These are phyloP conservation scores for Exophiala sp. DNA, from an alignment of 2,329 filamentous ascomycete genomes.

Conservation along the genomic window DNA sequence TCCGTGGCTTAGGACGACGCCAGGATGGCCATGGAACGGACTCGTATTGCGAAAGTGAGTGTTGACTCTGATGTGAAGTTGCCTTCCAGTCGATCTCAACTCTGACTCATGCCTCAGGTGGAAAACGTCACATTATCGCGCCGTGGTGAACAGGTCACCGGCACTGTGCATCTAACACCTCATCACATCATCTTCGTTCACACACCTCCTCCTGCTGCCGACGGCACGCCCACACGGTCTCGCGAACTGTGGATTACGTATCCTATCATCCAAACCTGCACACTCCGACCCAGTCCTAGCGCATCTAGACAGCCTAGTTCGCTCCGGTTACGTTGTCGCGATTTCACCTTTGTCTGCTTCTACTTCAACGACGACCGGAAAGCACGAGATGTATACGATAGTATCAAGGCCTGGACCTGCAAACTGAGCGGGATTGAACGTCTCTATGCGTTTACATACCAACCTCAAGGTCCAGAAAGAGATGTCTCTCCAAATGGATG, in stretches of 20 bases:
- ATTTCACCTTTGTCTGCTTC: constrained; percentile 91
- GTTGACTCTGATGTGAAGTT: background rate
- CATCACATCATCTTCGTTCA: constrained; percentile 62
- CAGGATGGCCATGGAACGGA: constrained; percentile 29
- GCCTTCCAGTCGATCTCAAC: background rate
- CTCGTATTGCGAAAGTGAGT: constrained; percentile 29
- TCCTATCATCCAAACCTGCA: constrained; percentile 79
- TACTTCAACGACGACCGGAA: constrained; percentile 67
- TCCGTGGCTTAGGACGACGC: constrained; percentile 1
- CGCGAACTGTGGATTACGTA: constrained; percentile 90
- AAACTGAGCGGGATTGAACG: constrained; percentile 77
- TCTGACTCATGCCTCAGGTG: constrained; percentile 34
- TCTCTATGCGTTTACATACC: constrained; percentile 84
- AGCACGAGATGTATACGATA: constrained; percentile 81
- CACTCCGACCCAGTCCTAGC: constrained; percentile 65
- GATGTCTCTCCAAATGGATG: constrained; percentile 63
- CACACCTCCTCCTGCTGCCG: constrained; percentile 42
- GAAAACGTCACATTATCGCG: constrained; percentile 55
- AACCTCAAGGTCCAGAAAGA: constrained; percentile 63
- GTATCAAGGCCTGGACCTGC: constrained; percentile 73
- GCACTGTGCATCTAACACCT: constrained; percentile 57
- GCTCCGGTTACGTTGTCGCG: constrained; percentile 80
- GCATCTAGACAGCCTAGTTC: constrained; percentile 67
- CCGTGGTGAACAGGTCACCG: constrained; percentile 51
- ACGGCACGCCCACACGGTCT: constrained; percentile 38